Evolutionary conservation across 1,139 yeast species (phyloP).

Genomic region (Taphrina flavorubra): DNA sequence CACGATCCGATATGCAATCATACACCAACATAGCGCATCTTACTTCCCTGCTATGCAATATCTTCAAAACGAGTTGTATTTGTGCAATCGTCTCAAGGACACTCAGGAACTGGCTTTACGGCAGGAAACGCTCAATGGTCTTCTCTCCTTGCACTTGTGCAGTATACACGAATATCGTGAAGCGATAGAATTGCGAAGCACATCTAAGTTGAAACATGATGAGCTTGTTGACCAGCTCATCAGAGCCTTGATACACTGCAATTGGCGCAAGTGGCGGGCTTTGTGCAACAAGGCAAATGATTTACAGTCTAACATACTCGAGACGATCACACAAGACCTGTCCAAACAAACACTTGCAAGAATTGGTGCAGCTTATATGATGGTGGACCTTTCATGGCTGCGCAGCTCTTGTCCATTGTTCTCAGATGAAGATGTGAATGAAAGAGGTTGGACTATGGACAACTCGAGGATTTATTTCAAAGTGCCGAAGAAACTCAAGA

Average conservation of each 20-base stretch:
- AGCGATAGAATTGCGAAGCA: background rate
- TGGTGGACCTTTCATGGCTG: conserved; percentile 18
- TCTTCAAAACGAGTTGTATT: conserved; percentile 45
- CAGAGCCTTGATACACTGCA: background rate
- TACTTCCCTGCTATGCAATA: conserved; percentile 46
- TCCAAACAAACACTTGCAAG: background rate
- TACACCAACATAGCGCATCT: conserved; percentile 46
- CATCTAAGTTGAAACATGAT: background rate
- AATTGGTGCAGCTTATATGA: conserved; percentile 5
- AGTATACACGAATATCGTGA: conserved; percentile 28
- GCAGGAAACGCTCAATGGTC: background rate
- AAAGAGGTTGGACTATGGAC: background rate
- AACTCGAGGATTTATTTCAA: background rate
- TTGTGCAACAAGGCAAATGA: background rate
- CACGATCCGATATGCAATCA: conserved; percentile 46
- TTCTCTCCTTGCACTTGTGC: conserved; percentile 23
- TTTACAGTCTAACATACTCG: background rate
- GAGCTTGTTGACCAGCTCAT: conserved; percentile 5
- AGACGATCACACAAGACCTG: background rate
- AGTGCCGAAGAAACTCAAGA: background rate
- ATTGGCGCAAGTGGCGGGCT: conserved; percentile 7
- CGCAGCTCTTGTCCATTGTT: background rate
- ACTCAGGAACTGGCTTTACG: background rate
- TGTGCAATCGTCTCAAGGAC: background rate
- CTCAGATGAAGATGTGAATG: background rate